Percentiles rank a stretch among this genome's conserved stretches.
Conservation (phyloP, 352 stramenopile species). For the Phytophthora quininea region DNA sequence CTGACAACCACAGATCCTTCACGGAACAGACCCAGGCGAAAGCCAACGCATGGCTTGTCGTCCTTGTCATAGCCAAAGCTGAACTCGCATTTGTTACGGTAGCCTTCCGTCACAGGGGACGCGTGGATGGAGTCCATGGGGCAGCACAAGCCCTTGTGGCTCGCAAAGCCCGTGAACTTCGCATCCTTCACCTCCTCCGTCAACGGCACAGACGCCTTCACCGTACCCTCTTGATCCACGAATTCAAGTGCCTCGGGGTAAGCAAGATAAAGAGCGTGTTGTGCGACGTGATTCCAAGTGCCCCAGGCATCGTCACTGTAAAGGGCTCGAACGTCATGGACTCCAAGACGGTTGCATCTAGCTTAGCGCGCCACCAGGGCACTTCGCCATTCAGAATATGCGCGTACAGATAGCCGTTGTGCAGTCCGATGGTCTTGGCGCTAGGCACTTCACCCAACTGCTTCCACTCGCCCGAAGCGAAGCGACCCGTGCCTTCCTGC, state of each 20-base stretch:
- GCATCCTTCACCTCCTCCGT: constrained; percentile 17
- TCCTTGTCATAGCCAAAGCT: constrained; percentile 90
- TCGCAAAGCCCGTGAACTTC: constrained; percentile 67
- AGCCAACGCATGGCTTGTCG: constrained; percentile 83
- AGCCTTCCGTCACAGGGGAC: constrained; percentile 87
- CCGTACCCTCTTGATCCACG: constrained; percentile 35
- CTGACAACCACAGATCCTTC: constrained; percentile 76
- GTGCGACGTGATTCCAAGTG: constrained; percentile 76
- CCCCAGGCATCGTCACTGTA: constrained; percentile 21
- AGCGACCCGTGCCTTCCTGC: constrained; percentile 65
- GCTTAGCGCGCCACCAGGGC: constrained; percentile 59
- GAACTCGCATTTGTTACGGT: constrained; percentile 99
- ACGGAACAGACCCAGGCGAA: constrained; percentile 86
- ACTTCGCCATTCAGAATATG: constrained; percentile 20
- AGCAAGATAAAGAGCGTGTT: constrained; percentile 78
- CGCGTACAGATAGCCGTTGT: constrained; percentile 79
- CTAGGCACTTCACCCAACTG: constrained; percentile 50
- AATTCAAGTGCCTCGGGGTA: constrained; percentile 48
- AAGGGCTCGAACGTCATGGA: constrained; percentile 53
- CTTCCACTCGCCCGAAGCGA: constrained; percentile 69
- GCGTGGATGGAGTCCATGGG: constrained; percentile 87
- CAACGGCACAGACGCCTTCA: constrained; percentile 46
- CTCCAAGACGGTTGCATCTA: constrained; percentile 57
- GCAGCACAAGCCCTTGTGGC: constrained; percentile 85
- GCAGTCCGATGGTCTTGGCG: constrained; percentile 60